These are phyloP conservation scores for Aschersonia sp. DNA, from an alignment of 2,329 filamentous ascomycete species.

Conservation along the genomic window DNA sequence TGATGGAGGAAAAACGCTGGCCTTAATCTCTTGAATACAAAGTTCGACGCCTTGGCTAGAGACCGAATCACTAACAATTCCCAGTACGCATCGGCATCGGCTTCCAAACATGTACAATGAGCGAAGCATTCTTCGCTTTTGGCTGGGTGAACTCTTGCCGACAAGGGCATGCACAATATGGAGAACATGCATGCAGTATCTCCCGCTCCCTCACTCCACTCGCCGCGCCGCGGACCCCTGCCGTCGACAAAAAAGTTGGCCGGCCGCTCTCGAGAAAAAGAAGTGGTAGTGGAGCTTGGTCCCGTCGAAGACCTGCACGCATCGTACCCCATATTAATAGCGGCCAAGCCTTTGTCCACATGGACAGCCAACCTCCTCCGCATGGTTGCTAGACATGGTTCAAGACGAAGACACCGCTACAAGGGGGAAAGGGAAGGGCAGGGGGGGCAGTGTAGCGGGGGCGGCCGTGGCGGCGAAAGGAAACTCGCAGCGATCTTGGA, in stretches of 20 bases:
- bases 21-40: no score
- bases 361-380: conserved; percentile 1
- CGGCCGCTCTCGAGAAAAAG: not conserved
- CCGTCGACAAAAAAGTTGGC: conserved; percentile 4
- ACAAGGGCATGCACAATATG: conserved; percentile 1
- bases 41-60: no score
- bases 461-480: not conserved
- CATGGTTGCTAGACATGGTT: not conserved
- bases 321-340: not conserved
- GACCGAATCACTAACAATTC: no score
- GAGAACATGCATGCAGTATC: conserved; percentile 7
- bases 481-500: not conserved
- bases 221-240: conserved; percentile 4
- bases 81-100: no score
- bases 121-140: no score
- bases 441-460: not conserved
- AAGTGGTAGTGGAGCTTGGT: not conserved
- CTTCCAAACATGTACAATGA: no score
- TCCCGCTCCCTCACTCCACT: not conserved
- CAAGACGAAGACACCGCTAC: not conserved
- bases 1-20: no score
- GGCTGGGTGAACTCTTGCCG: no score
- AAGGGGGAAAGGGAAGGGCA: not conserved
- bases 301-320: not conserved
- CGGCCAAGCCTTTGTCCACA: not conserved